Evolutionary conservation across 352 stramenopile genomes (phyloP).

Genomic region (Globisporangium cederbergense): DNA sequence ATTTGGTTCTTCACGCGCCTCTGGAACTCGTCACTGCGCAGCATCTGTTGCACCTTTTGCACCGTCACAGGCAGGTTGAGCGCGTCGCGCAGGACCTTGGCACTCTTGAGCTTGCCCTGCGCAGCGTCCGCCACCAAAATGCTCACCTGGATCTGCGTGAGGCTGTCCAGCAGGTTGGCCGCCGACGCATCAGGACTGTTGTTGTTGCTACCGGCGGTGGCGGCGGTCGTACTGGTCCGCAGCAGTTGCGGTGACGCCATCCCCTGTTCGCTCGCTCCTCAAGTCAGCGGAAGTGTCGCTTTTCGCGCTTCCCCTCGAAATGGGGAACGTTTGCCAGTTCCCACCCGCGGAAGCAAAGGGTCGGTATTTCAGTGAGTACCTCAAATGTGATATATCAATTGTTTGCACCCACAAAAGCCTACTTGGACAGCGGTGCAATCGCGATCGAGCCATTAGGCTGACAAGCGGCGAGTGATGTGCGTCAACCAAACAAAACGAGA

Average conservation of each 20-base stretch:
- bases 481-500: too few relatives aligned
- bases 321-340: conserved; percentile 1
- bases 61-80: conserved; percentile 8
- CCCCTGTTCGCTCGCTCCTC: neutral
- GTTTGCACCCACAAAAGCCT: neutral
- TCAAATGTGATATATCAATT: too few relatives aligned
- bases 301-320: neutral
- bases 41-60: conserved; percentile 10
- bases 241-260: neutral
- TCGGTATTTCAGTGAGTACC: too few relatives aligned
- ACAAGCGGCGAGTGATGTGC: too few relatives aligned
- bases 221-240: neutral
- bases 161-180: neutral
- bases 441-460: too few relatives aligned
- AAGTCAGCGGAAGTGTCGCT: neutral
- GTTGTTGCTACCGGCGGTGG: too few relatives aligned
- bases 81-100: conserved; percentile 16
- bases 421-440: too few relatives aligned
- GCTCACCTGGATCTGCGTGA: conserved; percentile 4
- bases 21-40: conserved; percentile 11
- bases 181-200: neutral
- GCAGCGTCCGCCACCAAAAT: conserved; percentile 1
- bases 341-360: too few relatives aligned
- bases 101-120: conserved; percentile 7
- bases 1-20: neutral